Conservation (phyloP, 2,329 filamentous ascomycete species). For the Cladosporium phlei region DNA sequence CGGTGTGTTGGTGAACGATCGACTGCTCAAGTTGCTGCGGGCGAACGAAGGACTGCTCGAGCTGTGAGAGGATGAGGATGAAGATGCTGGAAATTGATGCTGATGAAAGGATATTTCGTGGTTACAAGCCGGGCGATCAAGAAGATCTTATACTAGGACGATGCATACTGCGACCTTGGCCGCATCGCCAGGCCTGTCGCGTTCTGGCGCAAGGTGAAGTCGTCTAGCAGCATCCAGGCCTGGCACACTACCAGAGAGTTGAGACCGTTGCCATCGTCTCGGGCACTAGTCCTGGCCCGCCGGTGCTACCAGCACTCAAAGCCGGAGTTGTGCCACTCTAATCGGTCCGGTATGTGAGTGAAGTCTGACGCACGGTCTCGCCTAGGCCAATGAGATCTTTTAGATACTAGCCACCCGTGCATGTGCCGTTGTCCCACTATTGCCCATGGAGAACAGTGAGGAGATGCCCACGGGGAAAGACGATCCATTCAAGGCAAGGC, state of each 20-base stretch:
- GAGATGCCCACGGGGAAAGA: slow-evolving; percentile 11
- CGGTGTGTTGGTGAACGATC: not conserved
- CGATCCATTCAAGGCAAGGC: not conserved
- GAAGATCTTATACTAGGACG: slow-evolving; percentile 12
- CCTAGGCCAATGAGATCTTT: not conserved
- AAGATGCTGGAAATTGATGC: slow-evolving; percentile 2
- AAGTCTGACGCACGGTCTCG: slow-evolving; percentile 4
- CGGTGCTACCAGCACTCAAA: not conserved
- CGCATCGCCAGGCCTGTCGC: not conserved
- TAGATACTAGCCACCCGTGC: not conserved
- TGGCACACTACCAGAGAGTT: not conserved
- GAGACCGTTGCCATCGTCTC: not conserved
- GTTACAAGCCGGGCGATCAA: slow-evolving; percentile 8
- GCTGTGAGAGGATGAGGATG: not conserved
- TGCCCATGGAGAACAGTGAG: slow-evolving; percentile 10
- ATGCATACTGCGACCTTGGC: slow-evolving; percentile 2
- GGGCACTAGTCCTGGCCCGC: slow-evolving; percentile 3
- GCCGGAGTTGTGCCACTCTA: slow-evolving; percentile 6
- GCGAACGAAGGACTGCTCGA: slow-evolving; percentile 7
- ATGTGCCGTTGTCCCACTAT: slow-evolving; percentile 6
- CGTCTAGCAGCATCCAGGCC: slow-evolving; percentile 12
- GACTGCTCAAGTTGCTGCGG: not conserved
- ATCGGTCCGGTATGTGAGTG: not conserved
- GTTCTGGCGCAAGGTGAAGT: slow-evolving; percentile 6
- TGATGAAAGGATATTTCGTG: slow-evolving; percentile 3